A percentile compares a stretch with the other conserved stretches of the same genome.
phyloP scores from a whole-genome alignment of 192 early-diverging fungal genomes.

The Coemansia sp. region DNA sequence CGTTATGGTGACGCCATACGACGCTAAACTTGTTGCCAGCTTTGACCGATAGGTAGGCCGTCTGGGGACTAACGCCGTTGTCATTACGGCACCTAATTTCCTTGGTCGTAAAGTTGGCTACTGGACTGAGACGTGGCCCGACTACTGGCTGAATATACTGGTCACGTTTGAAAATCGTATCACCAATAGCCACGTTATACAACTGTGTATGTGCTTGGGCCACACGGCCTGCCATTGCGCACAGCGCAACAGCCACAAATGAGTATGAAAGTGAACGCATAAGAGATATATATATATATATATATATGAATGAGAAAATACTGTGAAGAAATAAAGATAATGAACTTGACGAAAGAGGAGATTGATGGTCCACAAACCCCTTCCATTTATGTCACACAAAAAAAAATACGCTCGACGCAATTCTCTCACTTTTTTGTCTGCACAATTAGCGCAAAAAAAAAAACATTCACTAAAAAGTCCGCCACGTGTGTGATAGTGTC shows the following conservation, averaged over 20 bases:
- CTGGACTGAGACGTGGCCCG: background rate
- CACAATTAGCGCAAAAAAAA: background rate
- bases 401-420: background rate
- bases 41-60: background rate
- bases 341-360: background rate
- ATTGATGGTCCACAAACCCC: no score
- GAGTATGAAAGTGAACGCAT: background rate
- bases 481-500: background rate
- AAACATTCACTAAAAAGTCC: background rate
- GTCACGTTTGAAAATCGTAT: background rate
- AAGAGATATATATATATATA: background rate
- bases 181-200: constrained; percentile 22
- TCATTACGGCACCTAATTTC: background rate
- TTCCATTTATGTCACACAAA: background rate
- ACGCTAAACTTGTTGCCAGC: constrained; percentile 13
- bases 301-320: background rate
- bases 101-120: background rate
- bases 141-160: constrained; percentile 35
- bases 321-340: background rate
- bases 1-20: constrained; percentile 36
- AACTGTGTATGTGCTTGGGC: constrained; percentile 36
- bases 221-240: background rate
- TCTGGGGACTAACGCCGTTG: background rate
- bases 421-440: background rate
- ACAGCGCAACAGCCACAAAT: constrained; percentile 1